phyloP scores from a whole-genome alignment of 2,329 filamentous ascomycete species.

The Ascochyta pisi region DNA sequence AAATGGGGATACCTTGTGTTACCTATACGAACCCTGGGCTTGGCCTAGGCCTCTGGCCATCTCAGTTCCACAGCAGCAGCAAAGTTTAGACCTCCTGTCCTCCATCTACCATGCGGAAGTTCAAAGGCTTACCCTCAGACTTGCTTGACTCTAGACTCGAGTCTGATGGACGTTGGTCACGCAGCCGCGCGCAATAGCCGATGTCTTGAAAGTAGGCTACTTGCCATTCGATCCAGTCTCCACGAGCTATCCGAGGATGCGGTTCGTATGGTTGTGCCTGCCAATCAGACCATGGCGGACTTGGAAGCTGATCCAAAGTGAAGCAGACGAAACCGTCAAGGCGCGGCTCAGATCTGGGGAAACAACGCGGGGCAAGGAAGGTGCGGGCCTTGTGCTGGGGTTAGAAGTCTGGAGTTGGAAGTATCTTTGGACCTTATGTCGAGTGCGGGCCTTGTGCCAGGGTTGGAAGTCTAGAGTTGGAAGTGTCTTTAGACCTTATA shows the following conservation, averaged over 20 bases:
- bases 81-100: constrained; percentile 1
- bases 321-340: constrained; percentile 5
- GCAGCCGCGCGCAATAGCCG: constrained; percentile 9
- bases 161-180: not conserved
- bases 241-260: constrained; percentile 2
- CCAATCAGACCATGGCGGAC: constrained; percentile 7
- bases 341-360: constrained; percentile 8
- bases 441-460: not conserved
- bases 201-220: constrained; percentile 13
- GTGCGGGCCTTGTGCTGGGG: not conserved
- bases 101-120: constrained; percentile 4
- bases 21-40: constrained; percentile 8
- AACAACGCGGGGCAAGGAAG: constrained; percentile 4
- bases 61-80: constrained; percentile 3
- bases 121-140: not conserved
- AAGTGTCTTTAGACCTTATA: not conserved
- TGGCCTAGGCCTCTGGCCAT: constrained; percentile 4
- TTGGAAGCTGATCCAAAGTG: not conserved
- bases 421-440: not conserved
- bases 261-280: not conserved
- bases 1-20: not conserved
- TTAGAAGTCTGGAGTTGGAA: constrained; percentile 4
- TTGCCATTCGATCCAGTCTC: constrained; percentile 1
- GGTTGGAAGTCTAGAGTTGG: constrained; percentile 6
- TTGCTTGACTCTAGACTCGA: constrained; percentile 13